Evolutionary conservation across 805 yeast genomes (phyloP).

Genomic region (Wickerhamomyces bovis): DNA sequence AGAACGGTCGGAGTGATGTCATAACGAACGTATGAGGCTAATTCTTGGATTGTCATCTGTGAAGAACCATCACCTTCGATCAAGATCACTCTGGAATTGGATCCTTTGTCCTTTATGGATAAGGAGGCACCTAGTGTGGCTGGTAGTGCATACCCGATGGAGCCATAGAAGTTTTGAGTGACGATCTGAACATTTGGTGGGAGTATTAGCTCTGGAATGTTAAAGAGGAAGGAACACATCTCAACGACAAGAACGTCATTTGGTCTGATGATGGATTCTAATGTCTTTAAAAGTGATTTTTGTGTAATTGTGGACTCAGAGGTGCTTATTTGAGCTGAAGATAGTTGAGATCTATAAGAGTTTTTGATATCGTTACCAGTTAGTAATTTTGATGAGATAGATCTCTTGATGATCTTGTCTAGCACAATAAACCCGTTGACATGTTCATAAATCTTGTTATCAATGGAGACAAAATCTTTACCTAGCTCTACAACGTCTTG

Average conservation of each 20-base stretch:
- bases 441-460: constrained; percentile 4
- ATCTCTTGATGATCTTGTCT: constrained; percentile 8
- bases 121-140: constrained; percentile 57
- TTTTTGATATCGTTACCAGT: neutral
- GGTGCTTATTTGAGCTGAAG: constrained; percentile 7
- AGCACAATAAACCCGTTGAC: constrained; percentile 18
- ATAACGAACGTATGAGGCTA: constrained; percentile 52
- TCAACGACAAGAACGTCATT: constrained; percentile 58
- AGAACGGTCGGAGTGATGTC: constrained; percentile 51
- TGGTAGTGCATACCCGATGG: constrained; percentile 61
- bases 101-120: constrained; percentile 42
- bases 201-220: constrained; percentile 49
- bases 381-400: constrained; percentile 8
- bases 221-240: constrained; percentile 62
- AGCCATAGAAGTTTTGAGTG: constrained; percentile 61
- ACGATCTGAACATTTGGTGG: constrained; percentile 47
- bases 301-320: constrained; percentile 28
- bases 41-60: constrained; percentile 60
- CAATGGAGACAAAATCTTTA: constrained; percentile 20
- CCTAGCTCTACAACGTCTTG: constrained; percentile 20
- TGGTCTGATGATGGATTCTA: constrained; percentile 44
- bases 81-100: constrained; percentile 39
- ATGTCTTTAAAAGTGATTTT: constrained; percentile 44
- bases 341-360: neutral
- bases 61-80: constrained; percentile 68